Percentiles rank a stretch among this genome's conserved stretches.
Evolutionary conservation across 139 green algal species (phyloP).

Genomic region (Tetradesmus obliquus): DNA sequence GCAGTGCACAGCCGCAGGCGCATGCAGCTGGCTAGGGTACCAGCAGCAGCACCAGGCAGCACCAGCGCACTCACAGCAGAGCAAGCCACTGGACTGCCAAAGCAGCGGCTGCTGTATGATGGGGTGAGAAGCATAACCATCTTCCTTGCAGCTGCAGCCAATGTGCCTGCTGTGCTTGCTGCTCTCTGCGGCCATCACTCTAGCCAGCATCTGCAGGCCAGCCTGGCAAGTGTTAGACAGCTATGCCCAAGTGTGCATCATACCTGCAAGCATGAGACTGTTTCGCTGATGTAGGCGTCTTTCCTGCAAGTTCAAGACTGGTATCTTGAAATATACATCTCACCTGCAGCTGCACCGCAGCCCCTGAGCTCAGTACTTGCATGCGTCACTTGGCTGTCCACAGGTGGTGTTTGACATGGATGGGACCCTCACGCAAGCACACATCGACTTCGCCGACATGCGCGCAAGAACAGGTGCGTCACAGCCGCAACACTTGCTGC

Average conservation of each 20-base stretch:
- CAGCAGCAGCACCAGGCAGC: background rate
- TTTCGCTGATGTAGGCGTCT: too few species aligned
- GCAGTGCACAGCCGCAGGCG: background rate
- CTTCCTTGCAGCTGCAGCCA: background rate
- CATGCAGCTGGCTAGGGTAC: background rate
- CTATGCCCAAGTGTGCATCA: too few species aligned
- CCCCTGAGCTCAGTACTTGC: background rate
- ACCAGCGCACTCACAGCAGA: background rate
- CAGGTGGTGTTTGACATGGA: slow-evolving; percentile 56
- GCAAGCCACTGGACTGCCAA: background rate
- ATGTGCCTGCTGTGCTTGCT: background rate
- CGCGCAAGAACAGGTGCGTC: slow-evolving; percentile 56
- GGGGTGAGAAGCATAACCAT: background rate
- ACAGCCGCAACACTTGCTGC: background rate
- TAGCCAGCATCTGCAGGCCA: background rate
- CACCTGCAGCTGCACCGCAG: background rate
- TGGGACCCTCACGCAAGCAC: slow-evolving; percentile 69
- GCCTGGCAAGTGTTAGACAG: too few species aligned
- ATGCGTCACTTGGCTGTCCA: background rate
- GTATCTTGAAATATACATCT: background rate
- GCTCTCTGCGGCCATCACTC: background rate
- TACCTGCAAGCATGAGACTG: too few species aligned
- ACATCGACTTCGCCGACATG: slow-evolving; percentile 83
- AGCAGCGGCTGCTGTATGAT: slow-evolving; percentile 34
- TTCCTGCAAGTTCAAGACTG: too few species aligned